phyloP scores from a whole-genome alignment of 805 yeast species.

The Isabelozyma heimii region DNA sequence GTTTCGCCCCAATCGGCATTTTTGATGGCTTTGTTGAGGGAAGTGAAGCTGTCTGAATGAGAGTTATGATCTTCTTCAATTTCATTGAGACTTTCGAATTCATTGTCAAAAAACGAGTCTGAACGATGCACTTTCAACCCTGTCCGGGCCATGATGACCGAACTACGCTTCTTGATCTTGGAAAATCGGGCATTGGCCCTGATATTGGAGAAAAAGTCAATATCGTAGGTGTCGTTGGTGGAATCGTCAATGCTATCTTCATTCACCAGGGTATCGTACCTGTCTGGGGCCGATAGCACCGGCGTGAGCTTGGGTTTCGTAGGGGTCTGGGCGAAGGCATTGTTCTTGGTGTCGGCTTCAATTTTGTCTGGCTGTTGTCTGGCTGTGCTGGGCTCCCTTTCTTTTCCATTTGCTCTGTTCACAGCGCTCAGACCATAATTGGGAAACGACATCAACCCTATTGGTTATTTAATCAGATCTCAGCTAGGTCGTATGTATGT shows the following conservation, averaged over 20 bases:
- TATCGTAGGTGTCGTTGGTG: background rate
- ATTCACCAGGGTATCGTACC: no score
- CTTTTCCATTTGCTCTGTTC: no score
- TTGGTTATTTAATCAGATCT: background rate
- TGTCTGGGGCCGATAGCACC: no score
- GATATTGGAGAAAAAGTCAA: background rate
- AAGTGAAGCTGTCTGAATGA: background rate
- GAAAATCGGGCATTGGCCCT: background rate
- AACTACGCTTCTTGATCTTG: conserved; percentile 13
- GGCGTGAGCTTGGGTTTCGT: no score
- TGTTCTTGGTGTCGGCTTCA: no score
- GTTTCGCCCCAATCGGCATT: background rate
- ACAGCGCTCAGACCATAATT: background rate
- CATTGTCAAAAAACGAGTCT: conserved; percentile 23
- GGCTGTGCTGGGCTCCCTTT: no score
- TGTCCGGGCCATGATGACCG: conserved; percentile 38
- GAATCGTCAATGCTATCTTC: background rate
- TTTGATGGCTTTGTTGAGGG: background rate
- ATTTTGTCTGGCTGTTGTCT: no score
- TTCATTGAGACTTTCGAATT: conserved; percentile 18
- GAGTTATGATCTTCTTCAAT: background rate
- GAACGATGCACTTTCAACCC: conserved; percentile 38
- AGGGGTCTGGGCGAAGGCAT: no score
- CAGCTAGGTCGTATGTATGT: background rate
- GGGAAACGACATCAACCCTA: background rate